These are phyloP conservation scores for Pichia nanzhaoensis DNA, from an alignment of 805 yeast species.

Conservation along the genomic window DNA sequence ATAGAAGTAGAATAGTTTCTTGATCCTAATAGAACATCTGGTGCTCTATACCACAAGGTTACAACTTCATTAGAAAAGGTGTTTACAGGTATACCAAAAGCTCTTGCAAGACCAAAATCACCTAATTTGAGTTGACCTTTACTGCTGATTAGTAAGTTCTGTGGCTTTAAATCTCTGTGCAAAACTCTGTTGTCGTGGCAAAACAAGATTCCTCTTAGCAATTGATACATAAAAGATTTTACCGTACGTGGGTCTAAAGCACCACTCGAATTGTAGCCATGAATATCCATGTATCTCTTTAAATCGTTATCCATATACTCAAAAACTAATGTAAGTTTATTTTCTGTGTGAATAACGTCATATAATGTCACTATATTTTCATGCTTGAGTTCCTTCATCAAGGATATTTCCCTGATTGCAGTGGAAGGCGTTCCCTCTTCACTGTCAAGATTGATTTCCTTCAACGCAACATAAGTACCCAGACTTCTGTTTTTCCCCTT, in stretches of 20 bases:
- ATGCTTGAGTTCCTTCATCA: constrained; percentile 90
- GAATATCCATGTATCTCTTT: constrained; percentile 70
- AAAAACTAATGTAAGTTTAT: constrained; percentile 87
- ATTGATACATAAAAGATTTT: constrained; percentile 90
- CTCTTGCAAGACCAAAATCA: constrained; percentile 95
- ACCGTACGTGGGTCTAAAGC: constrained; percentile 68
- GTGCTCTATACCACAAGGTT: constrained; percentile 96
- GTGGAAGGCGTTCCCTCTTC: constrained; percentile 99
- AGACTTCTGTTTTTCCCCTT: constrained; percentile 83
- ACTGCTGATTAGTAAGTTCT: constrained; percentile 77
- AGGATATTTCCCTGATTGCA: constrained; percentile 91
- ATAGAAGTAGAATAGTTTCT: constrained; percentile 94
- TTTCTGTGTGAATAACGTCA: constrained; percentile 95
- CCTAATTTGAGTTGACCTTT: constrained; percentile 93
- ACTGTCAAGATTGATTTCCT: constrained; percentile 89
- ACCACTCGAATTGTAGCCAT: constrained; percentile 49
- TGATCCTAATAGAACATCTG: constrained; percentile 91
- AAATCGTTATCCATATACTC: constrained; percentile 91
- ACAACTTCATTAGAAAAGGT: constrained; percentile 97
- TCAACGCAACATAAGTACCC: constrained; percentile 87
- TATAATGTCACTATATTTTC: constrained; percentile 87
- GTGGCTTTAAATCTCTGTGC: constrained; percentile 89
- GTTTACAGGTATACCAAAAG: constrained; percentile 96
- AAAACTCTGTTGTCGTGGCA: constrained; percentile 82
- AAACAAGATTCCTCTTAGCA: constrained; percentile 81